phyloP scores from a whole-genome alignment of 1,139 yeast species.

The Pichia sp. region DNA sequence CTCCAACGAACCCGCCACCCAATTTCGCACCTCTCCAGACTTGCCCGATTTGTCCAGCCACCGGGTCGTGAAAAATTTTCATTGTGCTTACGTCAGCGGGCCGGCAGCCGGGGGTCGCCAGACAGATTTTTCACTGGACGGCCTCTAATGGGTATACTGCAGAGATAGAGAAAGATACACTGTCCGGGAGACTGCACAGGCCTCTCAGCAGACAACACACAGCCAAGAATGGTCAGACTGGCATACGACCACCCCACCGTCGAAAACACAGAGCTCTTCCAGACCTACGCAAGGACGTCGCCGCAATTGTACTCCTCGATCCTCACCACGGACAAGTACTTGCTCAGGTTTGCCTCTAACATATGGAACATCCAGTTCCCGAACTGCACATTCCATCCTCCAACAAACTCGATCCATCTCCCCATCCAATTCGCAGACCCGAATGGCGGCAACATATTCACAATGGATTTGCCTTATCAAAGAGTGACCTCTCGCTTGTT shows the following conservation, averaged over 20 bases:
- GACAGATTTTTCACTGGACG: too few species aligned
- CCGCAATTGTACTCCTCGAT: constrained; percentile 17
- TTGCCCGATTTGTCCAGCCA: too few species aligned
- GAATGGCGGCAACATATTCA: not conserved
- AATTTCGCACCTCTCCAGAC: too few species aligned
- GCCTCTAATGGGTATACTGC: too few species aligned
- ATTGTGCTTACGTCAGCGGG: too few species aligned
- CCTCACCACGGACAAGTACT: constrained; percentile 16
- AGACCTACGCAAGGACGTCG: constrained; percentile 15
- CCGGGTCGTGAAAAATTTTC: too few species aligned
- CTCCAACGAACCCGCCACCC: too few species aligned
- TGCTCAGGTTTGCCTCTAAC: constrained; percentile 23
- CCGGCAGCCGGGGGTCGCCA: too few species aligned
- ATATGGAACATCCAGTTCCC: constrained; percentile 21
- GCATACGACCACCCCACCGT: constrained; percentile 18
- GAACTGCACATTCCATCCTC: constrained; percentile 14
- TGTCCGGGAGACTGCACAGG: too few species aligned
- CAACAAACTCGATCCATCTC: constrained; percentile 7
- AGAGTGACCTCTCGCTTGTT: not conserved
- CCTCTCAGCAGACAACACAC: too few species aligned
- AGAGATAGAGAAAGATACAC: too few species aligned
- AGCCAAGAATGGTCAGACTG: constrained; percentile 7
- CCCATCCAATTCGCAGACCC: constrained; percentile 7
- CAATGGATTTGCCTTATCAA: constrained; percentile 15
- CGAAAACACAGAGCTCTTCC: constrained; percentile 22